Evolutionary conservation across 805 yeast species (phyloP).

Genomic region (Sugiyamaella smithiae): DNA sequence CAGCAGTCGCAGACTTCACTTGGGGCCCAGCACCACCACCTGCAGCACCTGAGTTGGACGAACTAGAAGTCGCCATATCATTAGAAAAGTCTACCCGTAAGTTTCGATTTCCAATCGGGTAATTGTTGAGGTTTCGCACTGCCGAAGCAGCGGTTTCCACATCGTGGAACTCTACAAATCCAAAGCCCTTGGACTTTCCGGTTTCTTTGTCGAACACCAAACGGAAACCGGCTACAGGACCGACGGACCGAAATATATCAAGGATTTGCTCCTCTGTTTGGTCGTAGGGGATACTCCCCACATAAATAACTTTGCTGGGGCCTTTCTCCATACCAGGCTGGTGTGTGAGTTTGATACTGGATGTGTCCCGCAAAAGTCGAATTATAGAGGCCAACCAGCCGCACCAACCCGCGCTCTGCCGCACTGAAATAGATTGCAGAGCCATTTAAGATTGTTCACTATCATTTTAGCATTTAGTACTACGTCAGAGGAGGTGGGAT

Average conservation of each 20-base stretch:
- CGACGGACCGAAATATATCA: conserved; percentile 81
- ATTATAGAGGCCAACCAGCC: too few relatives aligned
- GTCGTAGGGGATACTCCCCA: conserved; percentile 89
- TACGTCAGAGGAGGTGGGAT: too few relatives aligned
- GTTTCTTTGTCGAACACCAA: conserved; percentile 84
- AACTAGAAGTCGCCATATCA: conserved; percentile 37
- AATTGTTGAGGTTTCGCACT: conserved; percentile 80
- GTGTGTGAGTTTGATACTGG: too few relatives aligned
- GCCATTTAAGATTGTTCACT: too few relatives aligned
- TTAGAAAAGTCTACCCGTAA: conserved; percentile 73
- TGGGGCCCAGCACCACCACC: neutral
- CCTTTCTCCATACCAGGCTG: neutral
- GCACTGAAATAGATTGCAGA: too few relatives aligned
- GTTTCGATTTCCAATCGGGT: conserved; percentile 65
- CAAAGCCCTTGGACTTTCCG: conserved; percentile 79
- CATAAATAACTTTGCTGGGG: conserved; percentile 50
- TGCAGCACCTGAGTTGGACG: neutral
- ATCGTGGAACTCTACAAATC: conserved; percentile 80
- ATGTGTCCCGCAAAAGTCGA: too few relatives aligned
- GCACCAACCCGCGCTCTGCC: too few relatives aligned
- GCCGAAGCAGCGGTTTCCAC: conserved; percentile 87
- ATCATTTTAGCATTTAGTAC: too few relatives aligned
- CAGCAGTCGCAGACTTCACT: neutral
- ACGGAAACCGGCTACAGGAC: conserved; percentile 75
- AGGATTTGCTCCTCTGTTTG: conserved; percentile 91